Evolutionary conservation across 2,329 filamentous ascomycete genomes (phyloP).

Genomic region (Pestalotiopsis sp.): DNA sequence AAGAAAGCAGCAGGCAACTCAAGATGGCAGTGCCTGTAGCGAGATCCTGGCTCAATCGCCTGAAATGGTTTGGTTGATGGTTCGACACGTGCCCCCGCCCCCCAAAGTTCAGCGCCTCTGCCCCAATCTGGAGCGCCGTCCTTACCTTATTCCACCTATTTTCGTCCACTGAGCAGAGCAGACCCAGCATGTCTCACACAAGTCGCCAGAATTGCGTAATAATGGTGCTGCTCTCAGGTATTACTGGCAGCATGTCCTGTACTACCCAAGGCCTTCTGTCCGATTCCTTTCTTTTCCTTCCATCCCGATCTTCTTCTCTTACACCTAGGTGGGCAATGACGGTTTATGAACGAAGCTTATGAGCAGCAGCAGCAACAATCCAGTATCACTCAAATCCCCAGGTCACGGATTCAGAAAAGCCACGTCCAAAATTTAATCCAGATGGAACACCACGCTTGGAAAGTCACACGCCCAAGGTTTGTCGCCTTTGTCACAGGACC

Average conservation of each 20-base stretch:
- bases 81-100: constrained; percentile 3
- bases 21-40: constrained; percentile 10
- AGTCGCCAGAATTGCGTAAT: no score
- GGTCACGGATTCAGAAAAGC: background rate
- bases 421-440: background rate
- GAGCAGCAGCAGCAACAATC: background rate
- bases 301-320: background rate
- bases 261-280: background rate
- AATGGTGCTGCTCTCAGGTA: no score
- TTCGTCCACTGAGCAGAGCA: background rate
- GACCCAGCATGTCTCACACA: background rate
- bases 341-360: background rate
- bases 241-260: no score
- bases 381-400: background rate
- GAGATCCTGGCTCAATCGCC: background rate
- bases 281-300: background rate
- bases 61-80: constrained; percentile 1
- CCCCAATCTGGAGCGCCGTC: background rate
- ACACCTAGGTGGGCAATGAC: background rate
- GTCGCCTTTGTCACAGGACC: background rate
- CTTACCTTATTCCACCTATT: background rate
- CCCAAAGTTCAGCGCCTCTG: background rate
- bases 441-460: background rate
- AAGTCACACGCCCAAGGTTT: background rate
- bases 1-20: constrained; percentile 9